Evolutionary conservation across 1,284 basidiomycete species (phyloP).

Genomic region (Trametes polyzona): DNA sequence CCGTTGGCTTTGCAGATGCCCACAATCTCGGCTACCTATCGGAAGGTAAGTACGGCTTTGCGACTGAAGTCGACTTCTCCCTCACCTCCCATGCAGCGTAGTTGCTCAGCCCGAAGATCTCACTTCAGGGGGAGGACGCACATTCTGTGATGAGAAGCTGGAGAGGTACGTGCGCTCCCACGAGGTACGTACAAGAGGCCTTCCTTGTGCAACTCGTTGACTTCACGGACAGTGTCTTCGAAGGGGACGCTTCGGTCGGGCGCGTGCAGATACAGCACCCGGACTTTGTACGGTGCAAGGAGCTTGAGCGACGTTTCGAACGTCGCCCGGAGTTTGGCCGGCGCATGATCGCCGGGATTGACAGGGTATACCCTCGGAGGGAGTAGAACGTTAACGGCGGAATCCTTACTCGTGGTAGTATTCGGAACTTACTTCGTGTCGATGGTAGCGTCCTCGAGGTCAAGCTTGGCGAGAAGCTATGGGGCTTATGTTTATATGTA

Average conservation of each 20-base stretch:
- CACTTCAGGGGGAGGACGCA: slow-evolving; percentile 35
- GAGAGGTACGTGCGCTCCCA: too few species aligned
- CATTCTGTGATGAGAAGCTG: too few species aligned
- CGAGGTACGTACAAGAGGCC: slow-evolving; percentile 47
- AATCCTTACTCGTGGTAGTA: too few species aligned
- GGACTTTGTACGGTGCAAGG: slow-evolving; percentile 42
- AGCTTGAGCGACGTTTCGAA: slow-evolving; percentile 44
- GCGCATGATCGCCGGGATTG: slow-evolving; percentile 44
- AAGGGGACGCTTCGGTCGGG: slow-evolving; percentile 53
- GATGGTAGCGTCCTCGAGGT: slow-evolving; percentile 45
- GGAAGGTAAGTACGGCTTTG: neutral
- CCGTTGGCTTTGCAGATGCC: slow-evolving; percentile 53
- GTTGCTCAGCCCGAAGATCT: slow-evolving; percentile 53
- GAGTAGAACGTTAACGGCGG: neutral
- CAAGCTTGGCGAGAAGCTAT: slow-evolving; percentile 47
- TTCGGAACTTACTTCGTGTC: slow-evolving; percentile 60
- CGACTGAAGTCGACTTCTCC: too few species aligned
- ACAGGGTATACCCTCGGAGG: slow-evolving; percentile 47
- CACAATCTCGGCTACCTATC: slow-evolving; percentile 57
- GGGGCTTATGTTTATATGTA: too few species aligned
- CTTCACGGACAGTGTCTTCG: slow-evolving; percentile 47
- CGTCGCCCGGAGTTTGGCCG: slow-evolving; percentile 39
- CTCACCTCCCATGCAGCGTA: slow-evolving; percentile 47
- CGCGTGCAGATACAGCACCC: slow-evolving; percentile 51
- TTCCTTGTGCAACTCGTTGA: slow-evolving; percentile 48